phyloP scores from a whole-genome alignment of 139 green algal species.

The Nannochloris sp. region DNA sequence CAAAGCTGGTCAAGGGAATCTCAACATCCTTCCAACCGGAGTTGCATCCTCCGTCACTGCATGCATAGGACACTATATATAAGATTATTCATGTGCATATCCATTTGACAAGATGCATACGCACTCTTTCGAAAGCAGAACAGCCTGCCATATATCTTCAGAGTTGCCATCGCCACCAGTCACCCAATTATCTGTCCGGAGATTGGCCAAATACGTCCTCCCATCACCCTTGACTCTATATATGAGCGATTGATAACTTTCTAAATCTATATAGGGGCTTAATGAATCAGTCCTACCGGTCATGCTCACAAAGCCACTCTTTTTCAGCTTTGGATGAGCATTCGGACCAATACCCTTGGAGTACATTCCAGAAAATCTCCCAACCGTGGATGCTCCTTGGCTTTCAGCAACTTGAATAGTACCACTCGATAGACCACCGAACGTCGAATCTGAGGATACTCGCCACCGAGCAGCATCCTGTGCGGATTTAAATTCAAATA shows the following conservation, averaged over 20 bases:
- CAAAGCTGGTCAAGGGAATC: constrained; percentile 37
- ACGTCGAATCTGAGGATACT: constrained; percentile 26
- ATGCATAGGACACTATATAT: too few relatives aligned
- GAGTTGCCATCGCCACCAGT: constrained; percentile 21
- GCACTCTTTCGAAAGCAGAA: constrained; percentile 38
- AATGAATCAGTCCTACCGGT: background rate
- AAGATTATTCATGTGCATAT: too few relatives aligned
- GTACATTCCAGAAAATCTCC: constrained; percentile 11
- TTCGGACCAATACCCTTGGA: constrained; percentile 16
- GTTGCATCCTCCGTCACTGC: too few relatives aligned
- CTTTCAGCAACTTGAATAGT: background rate
- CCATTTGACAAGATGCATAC: too few relatives aligned
- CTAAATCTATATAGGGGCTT: constrained; percentile 24
- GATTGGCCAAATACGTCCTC: constrained; percentile 44
- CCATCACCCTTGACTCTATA: constrained; percentile 42
- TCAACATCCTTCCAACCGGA: constrained; percentile 36
- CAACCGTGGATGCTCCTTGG: background rate
- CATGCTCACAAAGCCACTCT: constrained; percentile 42
- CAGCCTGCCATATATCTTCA: constrained; percentile 51
- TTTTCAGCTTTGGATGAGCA: constrained; percentile 17
- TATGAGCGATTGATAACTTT: constrained; percentile 33
- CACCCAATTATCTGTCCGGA: constrained; percentile 51
- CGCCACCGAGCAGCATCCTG: constrained; percentile 30
- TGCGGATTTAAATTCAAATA: constrained; percentile 26
- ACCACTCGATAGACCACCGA: constrained; percentile 24